A percentile compares a stretch with the other conserved stretches of the same genome.
These are phyloP conservation scores for Cyberlindnera samutprakarnensis DNA, from an alignment of 805 yeast species.

Conservation along the genomic window DNA sequence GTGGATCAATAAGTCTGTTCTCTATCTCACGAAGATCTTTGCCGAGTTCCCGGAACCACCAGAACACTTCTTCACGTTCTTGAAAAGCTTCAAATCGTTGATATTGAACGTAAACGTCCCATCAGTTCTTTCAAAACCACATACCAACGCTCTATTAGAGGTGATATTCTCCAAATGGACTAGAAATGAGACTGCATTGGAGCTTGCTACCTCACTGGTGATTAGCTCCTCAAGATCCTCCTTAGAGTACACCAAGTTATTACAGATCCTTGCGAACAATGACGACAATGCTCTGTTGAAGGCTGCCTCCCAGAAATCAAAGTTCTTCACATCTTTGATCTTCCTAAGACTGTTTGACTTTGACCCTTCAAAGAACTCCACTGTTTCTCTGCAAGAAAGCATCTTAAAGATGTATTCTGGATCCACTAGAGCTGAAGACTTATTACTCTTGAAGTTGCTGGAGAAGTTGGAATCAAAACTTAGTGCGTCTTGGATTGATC, in stretches of 20 bases:
- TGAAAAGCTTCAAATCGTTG: slow-evolving; percentile 28
- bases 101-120: slow-evolving; percentile 26
- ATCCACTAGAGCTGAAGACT: slow-evolving; percentile 51
- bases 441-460: slow-evolving; percentile 49
- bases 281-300: slow-evolving; percentile 29
- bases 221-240: slow-evolving; percentile 28
- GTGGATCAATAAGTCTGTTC: slow-evolving; percentile 53
- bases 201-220: slow-evolving; percentile 35
- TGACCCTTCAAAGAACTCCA: slow-evolving; percentile 41
- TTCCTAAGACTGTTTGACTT: slow-evolving; percentile 42
- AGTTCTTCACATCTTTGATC: slow-evolving; percentile 38
- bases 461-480: slow-evolving; percentile 47
- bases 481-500: slow-evolving; percentile 56
- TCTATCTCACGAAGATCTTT: slow-evolving; percentile 56
- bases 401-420: slow-evolving; percentile 57
- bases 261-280: slow-evolving; percentile 60
- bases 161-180: slow-evolving; percentile 50
- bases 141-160: slow-evolving; percentile 60
- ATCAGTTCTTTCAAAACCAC: slow-evolving; percentile 33
- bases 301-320: slow-evolving; percentile 20
- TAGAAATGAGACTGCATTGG: slow-evolving; percentile 30
- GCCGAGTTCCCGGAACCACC: slow-evolving; percentile 38
- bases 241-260: slow-evolving; percentile 40
- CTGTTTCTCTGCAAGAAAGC: slow-evolving; percentile 36
- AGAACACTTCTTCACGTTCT: slow-evolving; percentile 25